A percentile compares a stretch with the other conserved stretches of the same genome.
phyloP scores from a whole-genome alignment of 768 basidiomycete genomes.

The Termitomyces sp. region DNA sequence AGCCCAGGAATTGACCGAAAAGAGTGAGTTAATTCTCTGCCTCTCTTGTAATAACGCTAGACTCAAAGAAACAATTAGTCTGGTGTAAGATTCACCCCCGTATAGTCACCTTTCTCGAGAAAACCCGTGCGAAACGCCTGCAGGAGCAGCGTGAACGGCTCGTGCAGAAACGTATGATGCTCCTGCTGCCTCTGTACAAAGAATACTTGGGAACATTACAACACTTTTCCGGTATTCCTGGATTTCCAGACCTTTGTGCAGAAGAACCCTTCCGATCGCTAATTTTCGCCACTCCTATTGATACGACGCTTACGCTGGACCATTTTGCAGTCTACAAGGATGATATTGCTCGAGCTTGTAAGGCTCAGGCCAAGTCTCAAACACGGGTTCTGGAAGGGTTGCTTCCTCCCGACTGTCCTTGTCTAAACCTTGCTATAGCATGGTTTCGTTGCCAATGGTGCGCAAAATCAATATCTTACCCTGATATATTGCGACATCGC shows the following conservation, averaged over 20 bases:
- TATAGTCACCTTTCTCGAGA: constrained; percentile 12
- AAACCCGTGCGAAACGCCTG: constrained; percentile 7
- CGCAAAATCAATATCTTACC: constrained; percentile 24
- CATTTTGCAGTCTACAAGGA: constrained; percentile 7
- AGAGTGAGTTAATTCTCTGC: constrained; percentile 7
- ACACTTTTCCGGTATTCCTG: constrained; percentile 4
- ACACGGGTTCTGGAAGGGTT: constrained; percentile 8
- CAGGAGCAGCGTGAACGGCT: background rate
- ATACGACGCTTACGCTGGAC: background rate
- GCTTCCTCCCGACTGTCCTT: constrained; percentile 1
- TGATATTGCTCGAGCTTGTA: constrained; percentile 8
- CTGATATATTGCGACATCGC: constrained; percentile 22
- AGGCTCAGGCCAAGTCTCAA: constrained; percentile 17
- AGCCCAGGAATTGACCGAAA: constrained; percentile 18
- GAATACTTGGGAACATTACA: background rate
- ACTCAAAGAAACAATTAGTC: constrained; percentile 7
- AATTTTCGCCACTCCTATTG: constrained; percentile 13
- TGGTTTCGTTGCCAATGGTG: constrained; percentile 29
- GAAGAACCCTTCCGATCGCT: constrained; percentile 17
- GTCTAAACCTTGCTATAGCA: constrained; percentile 22
- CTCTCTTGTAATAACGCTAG: background rate
- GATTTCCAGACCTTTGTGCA: constrained; percentile 11
- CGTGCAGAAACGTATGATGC: background rate
- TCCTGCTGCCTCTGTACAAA: background rate
- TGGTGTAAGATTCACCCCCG: constrained; percentile 19